Base-by-base conservation (phyloP, 2,329 filamentous ascomycete species). In the Pyrenochaeta sp. region DNA sequence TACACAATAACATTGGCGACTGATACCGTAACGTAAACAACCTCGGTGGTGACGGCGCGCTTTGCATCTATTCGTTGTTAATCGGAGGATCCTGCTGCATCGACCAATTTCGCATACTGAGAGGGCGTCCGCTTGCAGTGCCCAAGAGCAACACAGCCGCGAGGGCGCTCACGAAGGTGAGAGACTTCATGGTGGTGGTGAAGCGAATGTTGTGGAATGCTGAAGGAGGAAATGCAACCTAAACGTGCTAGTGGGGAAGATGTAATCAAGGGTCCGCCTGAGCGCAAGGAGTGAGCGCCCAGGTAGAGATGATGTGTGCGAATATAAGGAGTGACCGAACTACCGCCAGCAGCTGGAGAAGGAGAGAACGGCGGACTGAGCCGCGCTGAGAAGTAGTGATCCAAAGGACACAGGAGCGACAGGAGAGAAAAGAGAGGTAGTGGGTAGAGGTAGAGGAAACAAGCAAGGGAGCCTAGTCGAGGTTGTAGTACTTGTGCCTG, bases 121-220 rank as follows among this genome's bases (percentile, higher is more conserved):
- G 64, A 15, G 73, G 78, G 52, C 77, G 76, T 29, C 75, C 75
- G 47, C 64, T 65, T 26, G 69, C 71, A 41, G 76, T 63, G 45
- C 77, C 64, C 51, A 76, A 58, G 47, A 81, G 58, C 35, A 54
- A 43, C 23, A 73, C 57, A 31, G 48, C 49, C 49, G 48, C 58
- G 31, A 68, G 43, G 35, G 69, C 65, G 43, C 74, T 43, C 46
- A 65, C 65, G 35, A 77, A 60, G 44, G 64, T 44, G 34, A 65
- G 54, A 48, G 66, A 58, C 70, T 76, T 79, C 79, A 82, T 82
- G 51, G 34, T 55, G 51, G 57, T 17, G 29, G 54, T 60, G 55
- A 58, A 65, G 58, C 54, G 55, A 64, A 35, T 58, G 61, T 56
- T 60, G 60, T 58, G 55, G 57, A 61, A 65, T 68, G 62, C 38